Percentiles rank a stretch among this genome's conserved stretches.
Evolutionary conservation across 305 asterid genomes (phyloP).

Genomic region (Fraxinus dipetala): DNA sequence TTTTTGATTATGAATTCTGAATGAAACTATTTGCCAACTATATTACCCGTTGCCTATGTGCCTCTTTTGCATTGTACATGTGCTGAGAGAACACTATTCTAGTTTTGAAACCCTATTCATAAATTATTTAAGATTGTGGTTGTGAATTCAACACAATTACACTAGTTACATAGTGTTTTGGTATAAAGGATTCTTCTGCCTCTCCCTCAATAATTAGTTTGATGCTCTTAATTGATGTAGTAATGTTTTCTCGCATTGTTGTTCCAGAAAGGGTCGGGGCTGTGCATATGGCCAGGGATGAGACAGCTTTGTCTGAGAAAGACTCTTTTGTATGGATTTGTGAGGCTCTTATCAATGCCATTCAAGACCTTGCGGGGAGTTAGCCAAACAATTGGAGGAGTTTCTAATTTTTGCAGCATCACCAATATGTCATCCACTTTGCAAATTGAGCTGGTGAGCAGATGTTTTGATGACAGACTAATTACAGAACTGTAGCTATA

Average conservation of each 20-base stretch:
- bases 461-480: not conserved
- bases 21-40: not conserved
- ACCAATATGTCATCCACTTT: constrained; percentile 60
- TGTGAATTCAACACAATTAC: not conserved
- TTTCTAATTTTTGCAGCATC: constrained; percentile 78
- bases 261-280: constrained; percentile 62
- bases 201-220: not conserved
- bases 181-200: not conserved
- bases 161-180: not conserved
- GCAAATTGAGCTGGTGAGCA: constrained; percentile 87
- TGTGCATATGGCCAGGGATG: constrained; percentile 88
- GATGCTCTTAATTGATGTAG: not conserved
- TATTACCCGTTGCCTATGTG: not conserved
- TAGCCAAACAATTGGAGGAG: constrained; percentile 67
- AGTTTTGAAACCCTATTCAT: not conserved
- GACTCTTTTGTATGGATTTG: constrained; percentile 70
- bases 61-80: not conserved
- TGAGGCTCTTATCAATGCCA: constrained; percentile 80
- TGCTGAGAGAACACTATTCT: not conserved
- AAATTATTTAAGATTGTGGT: not conserved
- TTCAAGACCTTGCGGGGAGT: constrained; percentile 81
- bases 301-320: constrained; percentile 79
- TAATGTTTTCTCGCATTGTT: constrained; percentile 6
- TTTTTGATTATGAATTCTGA: not conserved
- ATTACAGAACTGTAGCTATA: not conserved